Evolutionary conservation across 257 asterid species (phyloP).

Genomic region (Solanum corneliomulleri): DNA sequence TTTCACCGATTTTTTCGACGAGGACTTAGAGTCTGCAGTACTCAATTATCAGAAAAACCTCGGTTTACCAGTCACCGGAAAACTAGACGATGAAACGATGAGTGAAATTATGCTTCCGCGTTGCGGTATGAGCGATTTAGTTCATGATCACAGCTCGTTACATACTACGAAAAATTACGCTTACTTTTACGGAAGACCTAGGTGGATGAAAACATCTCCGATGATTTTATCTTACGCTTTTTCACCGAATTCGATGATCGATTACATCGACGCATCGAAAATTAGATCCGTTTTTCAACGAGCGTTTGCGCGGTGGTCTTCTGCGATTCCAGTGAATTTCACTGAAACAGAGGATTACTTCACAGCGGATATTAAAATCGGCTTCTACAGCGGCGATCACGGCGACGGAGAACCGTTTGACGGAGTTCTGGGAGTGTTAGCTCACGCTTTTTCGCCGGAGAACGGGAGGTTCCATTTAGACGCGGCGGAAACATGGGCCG

Average conservation of each 20-base stretch:
- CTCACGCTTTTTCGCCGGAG: slow-evolving; percentile 91
- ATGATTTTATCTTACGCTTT: slow-evolving; percentile 57
- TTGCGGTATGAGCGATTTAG: slow-evolving; percentile 52
- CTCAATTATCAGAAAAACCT: slow-evolving; percentile 40
- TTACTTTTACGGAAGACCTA: slow-evolving; percentile 45
- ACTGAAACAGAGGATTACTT: slow-evolving; percentile 36
- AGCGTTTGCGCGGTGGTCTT: slow-evolving; percentile 77
- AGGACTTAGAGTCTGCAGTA: slow-evolving; percentile 46
- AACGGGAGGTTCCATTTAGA: slow-evolving; percentile 81
- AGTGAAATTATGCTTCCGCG: slow-evolving; percentile 43
- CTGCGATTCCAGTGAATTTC: slow-evolving; percentile 78
- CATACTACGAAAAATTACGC: slow-evolving; percentile 35
- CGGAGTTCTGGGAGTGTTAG: slow-evolving; percentile 68
- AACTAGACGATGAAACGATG: slow-evolving; percentile 46
- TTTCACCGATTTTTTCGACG: slow-evolving; percentile 50
- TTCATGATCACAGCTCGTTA: background rate
- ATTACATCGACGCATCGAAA: slow-evolving; percentile 24
- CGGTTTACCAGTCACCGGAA: slow-evolving; percentile 44
- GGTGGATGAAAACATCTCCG: slow-evolving; percentile 45
- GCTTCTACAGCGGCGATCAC: slow-evolving; percentile 74
- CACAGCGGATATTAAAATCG: slow-evolving; percentile 60
- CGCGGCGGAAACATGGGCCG: slow-evolving; percentile 78
- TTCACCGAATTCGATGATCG: slow-evolving; percentile 38
- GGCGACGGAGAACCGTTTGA: slow-evolving; percentile 89
- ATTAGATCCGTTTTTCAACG: slow-evolving; percentile 25